Conservation (phyloP, 2,329 filamentous ascomycete genomes). For the Bipolaris zeicola region DNA sequence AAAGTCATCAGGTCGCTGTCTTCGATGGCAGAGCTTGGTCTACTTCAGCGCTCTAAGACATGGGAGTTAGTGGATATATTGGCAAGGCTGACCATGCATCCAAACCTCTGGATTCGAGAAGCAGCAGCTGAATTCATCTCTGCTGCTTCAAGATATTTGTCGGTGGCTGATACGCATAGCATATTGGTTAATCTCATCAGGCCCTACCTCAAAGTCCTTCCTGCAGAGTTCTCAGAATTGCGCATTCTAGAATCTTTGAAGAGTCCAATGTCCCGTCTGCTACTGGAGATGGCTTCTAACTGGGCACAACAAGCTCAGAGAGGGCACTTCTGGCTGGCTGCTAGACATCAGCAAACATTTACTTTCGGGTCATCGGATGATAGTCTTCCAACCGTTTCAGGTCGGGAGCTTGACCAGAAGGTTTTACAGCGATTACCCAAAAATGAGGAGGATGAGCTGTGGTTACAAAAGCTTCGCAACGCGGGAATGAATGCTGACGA, state of each 20-base stretch:
- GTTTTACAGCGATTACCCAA: conserved; percentile 68
- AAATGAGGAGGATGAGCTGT: conserved; percentile 93
- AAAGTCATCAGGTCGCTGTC: conserved; percentile 86
- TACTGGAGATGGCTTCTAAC: conserved; percentile 82
- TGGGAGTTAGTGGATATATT: conserved; percentile 89
- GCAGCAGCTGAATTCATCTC: conserved; percentile 84
- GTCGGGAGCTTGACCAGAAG: conserved; percentile 62
- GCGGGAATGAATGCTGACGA: conserved; percentile 83
- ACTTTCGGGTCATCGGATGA: conserved; percentile 66
- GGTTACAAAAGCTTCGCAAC: conserved; percentile 83
- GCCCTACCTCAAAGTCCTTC: conserved; percentile 78
- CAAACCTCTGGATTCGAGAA: conserved; percentile 93
- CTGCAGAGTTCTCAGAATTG: conserved; percentile 72
- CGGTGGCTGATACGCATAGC: conserved; percentile 79
- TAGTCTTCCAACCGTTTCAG: conserved; percentile 59
- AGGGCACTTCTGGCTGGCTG: conserved; percentile 84
- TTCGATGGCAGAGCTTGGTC: conserved; percentile 82
- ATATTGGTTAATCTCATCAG: conserved; percentile 79
- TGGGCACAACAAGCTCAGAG: conserved; percentile 85
- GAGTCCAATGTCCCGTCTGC: conserved; percentile 75
- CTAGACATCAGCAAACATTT: conserved; percentile 72
- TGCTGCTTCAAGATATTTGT: conserved; percentile 74
- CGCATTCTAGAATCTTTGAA: conserved; percentile 81
- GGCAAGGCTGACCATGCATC: conserved; percentile 86
- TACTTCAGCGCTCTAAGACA: conserved; percentile 81